Conservation (phyloP, 768 basidiomycete genomes). For the Lentinula sp. region DNA sequence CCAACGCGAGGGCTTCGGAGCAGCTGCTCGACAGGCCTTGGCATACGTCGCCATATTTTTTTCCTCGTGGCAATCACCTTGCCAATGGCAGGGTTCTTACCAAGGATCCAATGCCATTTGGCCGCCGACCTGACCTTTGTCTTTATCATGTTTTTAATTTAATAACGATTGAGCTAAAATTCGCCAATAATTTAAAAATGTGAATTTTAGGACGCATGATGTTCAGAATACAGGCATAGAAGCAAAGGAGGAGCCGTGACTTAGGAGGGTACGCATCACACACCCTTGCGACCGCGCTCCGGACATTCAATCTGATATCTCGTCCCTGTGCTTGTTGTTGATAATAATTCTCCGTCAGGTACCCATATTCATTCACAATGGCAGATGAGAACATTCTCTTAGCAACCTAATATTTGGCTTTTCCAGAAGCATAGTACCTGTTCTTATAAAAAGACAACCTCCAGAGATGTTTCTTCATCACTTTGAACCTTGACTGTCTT, state of each 20-base stretch:
- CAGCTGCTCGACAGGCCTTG: slow-evolving; percentile 28
- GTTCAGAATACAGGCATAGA: no score
- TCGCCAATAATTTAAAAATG: no score
- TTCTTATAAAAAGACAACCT: neutral
- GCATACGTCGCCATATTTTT: slow-evolving; percentile 27
- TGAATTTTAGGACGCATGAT: no score
- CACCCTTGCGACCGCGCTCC: neutral
- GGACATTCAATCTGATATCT: neutral
- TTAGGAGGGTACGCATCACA: neutral
- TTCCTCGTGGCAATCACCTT: slow-evolving; percentile 28
- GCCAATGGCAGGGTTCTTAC: slow-evolving; percentile 40
- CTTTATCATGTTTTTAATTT: slow-evolving; percentile 8
- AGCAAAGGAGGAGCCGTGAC: no score
- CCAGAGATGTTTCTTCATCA: neutral
- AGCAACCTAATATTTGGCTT: neutral
- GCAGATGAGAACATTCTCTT: neutral
- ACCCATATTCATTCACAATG: neutral
- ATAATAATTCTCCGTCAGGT: neutral
- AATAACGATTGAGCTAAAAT: neutral
- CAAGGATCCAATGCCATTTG: slow-evolving; percentile 22
- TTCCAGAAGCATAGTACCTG: neutral
- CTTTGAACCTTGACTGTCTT: slow-evolving; percentile 9
- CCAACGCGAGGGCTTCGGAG: slow-evolving; percentile 32
- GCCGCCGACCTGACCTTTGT: slow-evolving; percentile 30
- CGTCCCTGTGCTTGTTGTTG: neutral